Base-by-base conservation (phyloP, 176 grass and related monocot genomes). In the Carex cristatella region DNA sequence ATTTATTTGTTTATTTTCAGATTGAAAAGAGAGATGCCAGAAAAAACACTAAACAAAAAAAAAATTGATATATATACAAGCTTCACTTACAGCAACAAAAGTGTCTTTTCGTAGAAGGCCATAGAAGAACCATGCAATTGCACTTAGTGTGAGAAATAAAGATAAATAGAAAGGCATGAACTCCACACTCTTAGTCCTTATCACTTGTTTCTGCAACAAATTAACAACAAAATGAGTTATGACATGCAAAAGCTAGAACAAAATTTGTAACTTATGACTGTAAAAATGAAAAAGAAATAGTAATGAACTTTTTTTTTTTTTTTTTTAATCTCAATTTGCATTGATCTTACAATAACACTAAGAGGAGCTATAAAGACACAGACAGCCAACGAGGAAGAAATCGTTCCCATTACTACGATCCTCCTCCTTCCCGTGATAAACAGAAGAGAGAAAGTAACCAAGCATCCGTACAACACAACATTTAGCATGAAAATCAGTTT, bases 171-270 rank as follows among this genome's bases (percentile, higher is more conserved):
- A 91, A 23, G 94, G 92, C 87, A 97, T 94, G 90, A 85, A 97
- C 85, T 97, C 90, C 78, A 94, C 94, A 85, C 94, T 97, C 75
- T 87, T 97, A 79, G 94, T 97, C 76, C 69, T 84, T 51, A 97
- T 86, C 66, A 97, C 94, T 88, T 88, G 92, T 83, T 86, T 81
- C 94, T 97, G 90, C 67, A 67, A n/a, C 4, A 72, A 19, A 78
- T 9, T 61, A 76, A 28, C 54, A 78, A 76, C 4, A 19, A 61
- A 0, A 7, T 61, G 18, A 16, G 18, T 7, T 18, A 19, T 18
- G 1, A 18, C 13, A 4, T 61, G 58, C n/a, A 48, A 46, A 53
- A 49, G 16, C 14, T 59, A 11, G 60, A 59, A 85, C 28, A 51
- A 67, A 69, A 9, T 64, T 27, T 58, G n/a, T 18, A 54, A 19